Evolutionary conservation across 345 rosid species (phyloP), one percentile per base, ranked within the genome.

Genomic region (Turritis glabra): DNA sequence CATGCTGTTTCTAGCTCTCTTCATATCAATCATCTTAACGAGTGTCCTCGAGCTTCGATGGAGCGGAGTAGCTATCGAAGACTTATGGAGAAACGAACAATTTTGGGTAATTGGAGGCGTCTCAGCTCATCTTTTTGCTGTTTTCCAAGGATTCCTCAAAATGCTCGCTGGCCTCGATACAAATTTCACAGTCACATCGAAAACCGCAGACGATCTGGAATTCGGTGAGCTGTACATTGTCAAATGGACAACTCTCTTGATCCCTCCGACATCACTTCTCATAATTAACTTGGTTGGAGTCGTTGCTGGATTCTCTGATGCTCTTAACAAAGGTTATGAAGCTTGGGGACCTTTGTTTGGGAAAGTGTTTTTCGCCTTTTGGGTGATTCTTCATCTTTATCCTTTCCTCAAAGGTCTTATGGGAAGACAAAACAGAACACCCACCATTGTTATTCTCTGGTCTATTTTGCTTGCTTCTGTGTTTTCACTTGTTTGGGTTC

Each of bases 341-440:
- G 88, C 97, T 23, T 91, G 99, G 97, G 99, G 99, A 19, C 99
- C 97, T 5, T 92, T 95, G 65, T 92, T 95, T 27, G 99, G 99
- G 17, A 95, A 91, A 69, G 88, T 89, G 50, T 95, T 95, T 82
- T 95, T 95, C 62, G 90, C 99, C 60, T 84, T 95, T 59, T 95
- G 99, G 99, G 99, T 92, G 68, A 89, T 95, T 69, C 84, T 91
- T 58, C 97, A 92, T 90, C 91, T 95, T 58, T 92, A 95, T 82
- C 97, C 99, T 37, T 92, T 95, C 91, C 96, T 95, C 30, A 90
- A 95, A 77, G 99, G 99, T 84, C 93, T 95, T n/a, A 91, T 95
- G 99, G 97, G 99, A 27, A 86, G 96, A 74, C 99, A 95, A 74
- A 92, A 95, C 84, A 76, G 97, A 79, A 92, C 97, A 13, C 99